These are phyloP conservation scores for Exophiala sp. DNA, from an alignment of 2,329 filamentous ascomycete species.

Conservation along the genomic window DNA sequence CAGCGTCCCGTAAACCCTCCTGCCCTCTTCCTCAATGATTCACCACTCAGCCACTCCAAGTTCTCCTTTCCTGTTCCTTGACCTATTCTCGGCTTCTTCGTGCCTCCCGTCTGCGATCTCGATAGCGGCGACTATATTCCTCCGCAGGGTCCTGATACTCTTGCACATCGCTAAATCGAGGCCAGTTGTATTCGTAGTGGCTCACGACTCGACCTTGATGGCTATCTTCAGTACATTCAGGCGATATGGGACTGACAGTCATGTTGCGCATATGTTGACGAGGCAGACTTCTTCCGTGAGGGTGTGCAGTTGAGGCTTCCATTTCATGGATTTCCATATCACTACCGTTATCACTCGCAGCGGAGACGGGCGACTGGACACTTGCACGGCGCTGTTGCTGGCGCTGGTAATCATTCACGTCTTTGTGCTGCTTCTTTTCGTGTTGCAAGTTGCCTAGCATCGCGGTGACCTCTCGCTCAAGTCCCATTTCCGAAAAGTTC, in stretches of 20 bases:
- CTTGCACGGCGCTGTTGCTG: not conserved
- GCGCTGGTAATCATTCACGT: not conserved
- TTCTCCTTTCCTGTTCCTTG: too few species aligned
- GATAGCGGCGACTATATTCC: constrained; percentile 15
- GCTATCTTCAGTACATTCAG: not conserved
- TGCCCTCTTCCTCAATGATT: too few species aligned
- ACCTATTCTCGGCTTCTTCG: not conserved
- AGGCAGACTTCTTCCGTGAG: not conserved
- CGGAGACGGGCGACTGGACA: not conserved
- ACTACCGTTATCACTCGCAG: not conserved
- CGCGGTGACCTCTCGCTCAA: constrained; percentile 8
- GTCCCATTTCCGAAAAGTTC: constrained; percentile 1
- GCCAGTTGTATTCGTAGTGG: constrained; percentile 19
- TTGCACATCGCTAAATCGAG: constrained; percentile 14
- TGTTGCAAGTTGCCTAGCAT: constrained; percentile 3
- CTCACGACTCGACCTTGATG: not conserved
- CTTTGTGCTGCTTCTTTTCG: not conserved
- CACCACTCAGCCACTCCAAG: not conserved
- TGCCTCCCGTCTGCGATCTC: constrained; percentile 14
- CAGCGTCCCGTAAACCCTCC: too few species aligned
- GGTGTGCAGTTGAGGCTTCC: not conserved
- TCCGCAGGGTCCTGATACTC: constrained; percentile 17
- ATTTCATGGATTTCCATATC: not conserved
- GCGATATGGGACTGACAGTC: constrained; percentile 6
- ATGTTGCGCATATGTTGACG: not conserved